Percentiles rank a stretch among this genome's conserved stretches.
phyloP scores from a whole-genome alignment of 148 eudicot species.

The Rhododendron simsii region DNA sequence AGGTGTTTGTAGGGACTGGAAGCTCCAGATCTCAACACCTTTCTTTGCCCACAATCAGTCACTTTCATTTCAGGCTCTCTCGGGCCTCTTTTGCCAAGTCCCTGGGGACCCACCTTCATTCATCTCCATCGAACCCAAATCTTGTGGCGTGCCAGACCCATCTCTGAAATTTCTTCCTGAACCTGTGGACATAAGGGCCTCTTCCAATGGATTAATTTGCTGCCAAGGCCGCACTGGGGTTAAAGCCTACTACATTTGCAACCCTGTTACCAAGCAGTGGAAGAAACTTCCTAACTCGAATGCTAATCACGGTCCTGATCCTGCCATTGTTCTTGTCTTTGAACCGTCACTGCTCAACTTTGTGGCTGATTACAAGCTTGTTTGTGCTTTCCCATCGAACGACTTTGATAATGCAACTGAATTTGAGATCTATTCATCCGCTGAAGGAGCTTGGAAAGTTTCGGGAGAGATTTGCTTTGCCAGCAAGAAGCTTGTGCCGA shows the following conservation, averaged over 20 bases:
- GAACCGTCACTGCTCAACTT: conserved; percentile 60
- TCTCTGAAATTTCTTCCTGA: conserved; percentile 47
- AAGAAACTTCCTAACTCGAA: conserved; percentile 47
- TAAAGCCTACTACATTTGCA: conserved; percentile 57
- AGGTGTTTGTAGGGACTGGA: conserved; percentile 62
- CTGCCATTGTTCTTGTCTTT: conserved; percentile 43
- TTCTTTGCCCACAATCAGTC: conserved; percentile 62
- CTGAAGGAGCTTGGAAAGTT: conserved; percentile 44
- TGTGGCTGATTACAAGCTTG: conserved; percentile 43
- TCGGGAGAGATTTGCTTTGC: conserved; percentile 45
- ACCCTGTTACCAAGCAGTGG: conserved; percentile 50
- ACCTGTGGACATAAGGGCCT: conserved; percentile 38
- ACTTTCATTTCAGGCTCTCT: conserved; percentile 21
- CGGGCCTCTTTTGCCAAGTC: conserved; percentile 50
- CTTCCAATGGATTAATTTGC: conserved; percentile 58
- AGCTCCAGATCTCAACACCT: conserved; percentile 43
- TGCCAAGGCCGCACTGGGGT: conserved; percentile 39
- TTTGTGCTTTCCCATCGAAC: conserved; percentile 42
- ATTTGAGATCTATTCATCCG: conserved; percentile 61
- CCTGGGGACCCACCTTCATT: conserved; percentile 30
- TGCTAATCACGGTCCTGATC: conserved; percentile 48
- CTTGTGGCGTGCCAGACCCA: conserved; percentile 60
- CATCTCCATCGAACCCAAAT: conserved; percentile 32
- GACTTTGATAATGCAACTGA: conserved; percentile 50
- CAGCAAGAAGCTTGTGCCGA: conserved; percentile 3